Conservation (phyloP, 768 basidiomycete genomes). For the Auricularia sp. region DNA sequence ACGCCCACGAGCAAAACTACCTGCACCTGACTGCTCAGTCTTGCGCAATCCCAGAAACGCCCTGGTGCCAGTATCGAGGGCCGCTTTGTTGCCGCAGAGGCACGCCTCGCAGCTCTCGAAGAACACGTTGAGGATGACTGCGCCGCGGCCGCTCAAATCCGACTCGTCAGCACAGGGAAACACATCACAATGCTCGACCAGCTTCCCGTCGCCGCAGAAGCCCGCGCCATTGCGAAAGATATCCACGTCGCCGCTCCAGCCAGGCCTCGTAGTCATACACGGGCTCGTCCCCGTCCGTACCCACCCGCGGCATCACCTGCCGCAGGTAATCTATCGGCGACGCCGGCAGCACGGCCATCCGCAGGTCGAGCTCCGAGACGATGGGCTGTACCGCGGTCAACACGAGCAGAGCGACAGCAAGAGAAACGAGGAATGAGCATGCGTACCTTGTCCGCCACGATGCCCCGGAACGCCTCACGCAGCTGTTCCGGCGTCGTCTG, state of each 20-base stretch:
- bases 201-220: too few relatives aligned
- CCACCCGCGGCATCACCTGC: conserved; percentile 58
- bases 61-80: too few relatives aligned
- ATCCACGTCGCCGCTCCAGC: conserved; percentile 34
- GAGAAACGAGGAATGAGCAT: background rate
- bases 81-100: too few relatives aligned
- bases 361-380: conserved; percentile 88
- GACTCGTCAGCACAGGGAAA: too few relatives aligned
- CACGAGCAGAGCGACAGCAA: background rate
- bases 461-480: conserved; percentile 85
- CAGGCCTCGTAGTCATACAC: conserved; percentile 78
- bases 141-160: too few relatives aligned
- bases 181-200: too few relatives aligned
- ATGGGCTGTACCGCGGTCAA: conserved; percentile 48
- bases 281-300: conserved; percentile 31
- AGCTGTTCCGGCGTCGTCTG: conserved; percentile 89
- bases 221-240: too few relatives aligned
- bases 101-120: too few relatives aligned
- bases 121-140: too few relatives aligned
- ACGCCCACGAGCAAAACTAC: too few relatives aligned
- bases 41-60: too few relatives aligned
- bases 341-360: conserved; percentile 68
- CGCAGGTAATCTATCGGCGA: conserved; percentile 72
- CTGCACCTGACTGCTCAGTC: too few relatives aligned
- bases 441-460: conserved; percentile 79